phyloP scores from a whole-genome alignment of 257 asterid species.

The Rauvolfia tetraphylla region DNA sequence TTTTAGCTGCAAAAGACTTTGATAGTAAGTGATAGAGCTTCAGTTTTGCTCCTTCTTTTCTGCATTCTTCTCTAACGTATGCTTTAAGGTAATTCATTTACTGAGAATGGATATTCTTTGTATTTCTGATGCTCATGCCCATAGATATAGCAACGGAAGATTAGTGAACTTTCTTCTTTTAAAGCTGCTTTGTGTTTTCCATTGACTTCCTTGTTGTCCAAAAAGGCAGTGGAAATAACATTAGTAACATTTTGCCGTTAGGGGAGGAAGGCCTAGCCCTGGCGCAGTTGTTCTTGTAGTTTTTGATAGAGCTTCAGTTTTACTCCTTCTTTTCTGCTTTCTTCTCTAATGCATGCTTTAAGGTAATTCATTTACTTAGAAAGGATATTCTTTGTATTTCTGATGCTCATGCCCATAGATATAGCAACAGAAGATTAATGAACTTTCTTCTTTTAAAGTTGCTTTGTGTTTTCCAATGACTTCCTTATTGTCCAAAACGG shows the following conservation, averaged over 20 bases:
- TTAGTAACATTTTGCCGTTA: neutral
- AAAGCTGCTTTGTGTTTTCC: neutral
- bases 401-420: neutral
- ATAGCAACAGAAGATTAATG: neutral
- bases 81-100: neutral
- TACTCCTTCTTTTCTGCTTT: neutral
- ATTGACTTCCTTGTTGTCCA: neutral
- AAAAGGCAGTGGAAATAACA: neutral
- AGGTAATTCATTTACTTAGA: neutral
- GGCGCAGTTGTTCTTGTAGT: too few relatives aligned
- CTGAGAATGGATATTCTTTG: neutral
- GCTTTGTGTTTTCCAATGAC: neutral
- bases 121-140: neutral
- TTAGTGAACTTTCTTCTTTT: neutral
- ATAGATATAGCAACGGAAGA: neutral
- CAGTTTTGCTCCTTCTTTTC: neutral
- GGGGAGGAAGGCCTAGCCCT: neutral
- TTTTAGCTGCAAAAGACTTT: constrained; percentile 22
- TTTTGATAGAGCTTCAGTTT: constrained; percentile 15
- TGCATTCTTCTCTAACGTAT: neutral
- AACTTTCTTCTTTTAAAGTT: neutral
- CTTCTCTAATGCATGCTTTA: neutral
- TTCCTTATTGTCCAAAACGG: neutral
- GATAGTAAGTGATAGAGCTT: constrained; percentile 48
- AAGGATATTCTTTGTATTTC: neutral